These are phyloP conservation scores for Phoma sp. DNA, from an alignment of 2,329 filamentous ascomycete genomes.

Conservation along the genomic window DNA sequence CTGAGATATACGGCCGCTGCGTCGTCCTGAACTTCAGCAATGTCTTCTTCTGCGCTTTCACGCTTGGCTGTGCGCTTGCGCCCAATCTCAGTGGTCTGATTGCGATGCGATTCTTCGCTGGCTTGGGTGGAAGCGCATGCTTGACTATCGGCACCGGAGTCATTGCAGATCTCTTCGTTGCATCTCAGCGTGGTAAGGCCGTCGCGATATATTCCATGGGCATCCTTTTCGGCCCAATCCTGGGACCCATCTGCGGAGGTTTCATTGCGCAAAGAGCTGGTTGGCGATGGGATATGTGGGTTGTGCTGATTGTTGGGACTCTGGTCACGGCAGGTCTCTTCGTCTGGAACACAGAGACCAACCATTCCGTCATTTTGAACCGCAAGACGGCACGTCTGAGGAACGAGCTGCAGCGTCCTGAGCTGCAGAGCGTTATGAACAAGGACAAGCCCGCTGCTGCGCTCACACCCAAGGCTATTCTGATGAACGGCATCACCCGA, in stretches of 20 bases:
- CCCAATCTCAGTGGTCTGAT: constrained; percentile 44
- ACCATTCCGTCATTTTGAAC: constrained; percentile 54
- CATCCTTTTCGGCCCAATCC: constrained; percentile 41
- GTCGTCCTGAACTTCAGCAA: constrained; percentile 48
- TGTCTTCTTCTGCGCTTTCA: constrained; percentile 59
- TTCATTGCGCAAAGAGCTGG: constrained; percentile 44
- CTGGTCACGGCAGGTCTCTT: constrained; percentile 40
- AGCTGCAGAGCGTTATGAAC: constrained; percentile 53
- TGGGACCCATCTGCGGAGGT: constrained; percentile 44
- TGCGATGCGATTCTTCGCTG: constrained; percentile 42
- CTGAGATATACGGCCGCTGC: constrained; percentile 44
- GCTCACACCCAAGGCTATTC: constrained; percentile 22
- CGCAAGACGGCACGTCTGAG: constrained; percentile 63
- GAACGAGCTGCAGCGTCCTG: constrained; percentile 53
- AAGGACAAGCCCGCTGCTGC: constrained; percentile 27
- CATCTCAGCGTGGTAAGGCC: constrained; percentile 41
- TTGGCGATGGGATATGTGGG: constrained; percentile 48
- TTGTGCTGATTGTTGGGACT: constrained; percentile 36
- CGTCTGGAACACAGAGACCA: constrained; percentile 55
- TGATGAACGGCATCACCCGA: constrained; percentile 44
- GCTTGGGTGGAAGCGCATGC: constrained; percentile 33
- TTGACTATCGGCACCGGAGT: constrained; percentile 44
- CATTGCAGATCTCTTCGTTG: constrained; percentile 43
- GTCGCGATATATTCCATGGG: constrained; percentile 41
- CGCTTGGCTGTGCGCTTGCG: constrained; percentile 51